Conservation (phyloP, 805 yeast genomes). For the Peterozyma xylosa region DNA sequence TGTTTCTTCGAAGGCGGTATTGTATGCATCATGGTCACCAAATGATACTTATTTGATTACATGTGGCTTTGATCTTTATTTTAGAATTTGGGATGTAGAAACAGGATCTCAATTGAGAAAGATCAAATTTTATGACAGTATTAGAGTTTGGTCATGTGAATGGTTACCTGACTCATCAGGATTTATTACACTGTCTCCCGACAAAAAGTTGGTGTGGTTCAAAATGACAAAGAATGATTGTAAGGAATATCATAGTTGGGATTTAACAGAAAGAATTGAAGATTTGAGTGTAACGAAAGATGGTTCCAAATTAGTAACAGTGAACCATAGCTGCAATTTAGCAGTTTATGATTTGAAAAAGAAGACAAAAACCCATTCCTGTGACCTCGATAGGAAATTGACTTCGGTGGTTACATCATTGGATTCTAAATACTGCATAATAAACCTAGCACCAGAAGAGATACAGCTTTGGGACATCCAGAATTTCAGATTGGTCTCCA, state of each 20-base stretch:
- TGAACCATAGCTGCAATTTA: slow-evolving; percentile 55
- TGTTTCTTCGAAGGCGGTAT: slow-evolving; percentile 41
- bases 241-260: slow-evolving; percentile 20
- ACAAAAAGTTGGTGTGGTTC: slow-evolving; percentile 50
- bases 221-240: slow-evolving; percentile 23
- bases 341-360: slow-evolving; percentile 48
- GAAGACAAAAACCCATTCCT: slow-evolving; percentile 31
- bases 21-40: slow-evolving; percentile 70
- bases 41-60: slow-evolving; percentile 61
- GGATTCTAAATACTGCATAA: slow-evolving; percentile 47
- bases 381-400: slow-evolving; percentile 48
- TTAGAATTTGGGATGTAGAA: slow-evolving; percentile 60
- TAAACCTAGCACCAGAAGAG: slow-evolving; percentile 69
- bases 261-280: slow-evolving; percentile 45
- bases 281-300: slow-evolving; percentile 64
- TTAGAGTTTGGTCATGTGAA: slow-evolving; percentile 51
- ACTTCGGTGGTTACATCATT: slow-evolving; percentile 58
- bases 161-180: slow-evolving; percentile 54
- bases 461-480: slow-evolving; percentile 75
- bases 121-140: slow-evolving; percentile 9
- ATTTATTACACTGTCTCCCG: slow-evolving; percentile 73
- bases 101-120: slow-evolving; percentile 21
- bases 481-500: slow-evolving; percentile 48
- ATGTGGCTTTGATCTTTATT: slow-evolving; percentile 64
- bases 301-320: slow-evolving; percentile 53